A percentile compares a stretch with the other conserved stretches of the same genome.
Conservation (phyloP, 176 grass and related monocot species). For the Bothriochloa decipiens region DNA sequence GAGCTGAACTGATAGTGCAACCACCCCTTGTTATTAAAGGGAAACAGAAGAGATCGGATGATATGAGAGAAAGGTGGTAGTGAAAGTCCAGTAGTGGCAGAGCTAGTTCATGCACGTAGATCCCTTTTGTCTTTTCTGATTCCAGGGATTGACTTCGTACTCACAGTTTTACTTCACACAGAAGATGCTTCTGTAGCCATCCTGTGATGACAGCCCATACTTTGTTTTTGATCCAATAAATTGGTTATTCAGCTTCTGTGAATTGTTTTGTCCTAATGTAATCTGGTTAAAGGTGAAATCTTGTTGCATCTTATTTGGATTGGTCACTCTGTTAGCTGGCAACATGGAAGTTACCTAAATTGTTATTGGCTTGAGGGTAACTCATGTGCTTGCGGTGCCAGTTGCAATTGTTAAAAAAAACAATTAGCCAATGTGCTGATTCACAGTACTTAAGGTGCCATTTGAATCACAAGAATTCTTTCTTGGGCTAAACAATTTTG, state of each 20-base stretch:
- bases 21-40: background rate
- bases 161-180: slow-evolving; percentile 23
- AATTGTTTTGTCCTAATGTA: background rate
- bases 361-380: background rate
- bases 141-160: slow-evolving; percentile 10
- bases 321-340: background rate
- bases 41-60: background rate
- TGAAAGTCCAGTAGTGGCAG: slow-evolving; percentile 30
- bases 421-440: background rate
- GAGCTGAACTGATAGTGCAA: slow-evolving; percentile 12
- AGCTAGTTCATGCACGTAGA: background rate
- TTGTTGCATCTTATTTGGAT: background rate
- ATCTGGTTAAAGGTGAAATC: background rate
- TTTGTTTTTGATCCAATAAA: slow-evolving; percentile 33
- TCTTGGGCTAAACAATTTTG: background rate
- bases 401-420: background rate
- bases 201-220: background rate
- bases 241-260: background rate
- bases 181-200: slow-evolving; percentile 15
- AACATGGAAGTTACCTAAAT: background rate
- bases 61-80: slow-evolving; percentile 14
- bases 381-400: background rate
- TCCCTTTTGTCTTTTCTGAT: slow-evolving; percentile 18
- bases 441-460: background rate
- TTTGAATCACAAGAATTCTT: background rate